A percentile compares a stretch with the other conserved stretches of the same genome.
phyloP scores from a whole-genome alignment of 2,329 filamentous ascomycete species.

The Ophiocordyceps camponoti-leonardi region DNA sequence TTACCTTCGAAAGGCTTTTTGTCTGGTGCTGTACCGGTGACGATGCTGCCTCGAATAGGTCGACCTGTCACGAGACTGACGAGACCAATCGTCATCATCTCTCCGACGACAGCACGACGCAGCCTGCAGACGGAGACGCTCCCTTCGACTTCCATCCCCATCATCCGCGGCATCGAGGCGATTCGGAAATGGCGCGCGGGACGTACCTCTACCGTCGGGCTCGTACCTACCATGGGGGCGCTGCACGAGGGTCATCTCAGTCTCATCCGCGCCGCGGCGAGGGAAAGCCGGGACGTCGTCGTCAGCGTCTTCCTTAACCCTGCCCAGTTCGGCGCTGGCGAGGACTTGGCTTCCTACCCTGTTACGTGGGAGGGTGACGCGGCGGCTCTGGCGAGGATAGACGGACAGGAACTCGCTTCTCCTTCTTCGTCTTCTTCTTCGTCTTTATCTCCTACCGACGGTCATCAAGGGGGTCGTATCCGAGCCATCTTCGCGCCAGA shows the following conservation, averaged over 20 bases:
- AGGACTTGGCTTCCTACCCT: slow-evolving; percentile 81
- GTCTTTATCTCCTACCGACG: no score
- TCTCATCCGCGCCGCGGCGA: slow-evolving; percentile 67
- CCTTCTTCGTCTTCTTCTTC: slow-evolving; percentile 8
- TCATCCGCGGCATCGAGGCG: slow-evolving; percentile 60
- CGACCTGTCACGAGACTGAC: neutral
- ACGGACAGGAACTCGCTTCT: slow-evolving; percentile 52
- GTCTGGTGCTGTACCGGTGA: no score
- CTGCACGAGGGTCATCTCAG: slow-evolving; percentile 84
- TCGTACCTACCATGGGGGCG: slow-evolving; percentile 96
- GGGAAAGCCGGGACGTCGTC: slow-evolving; percentile 71
- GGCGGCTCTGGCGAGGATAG: slow-evolving; percentile 45
- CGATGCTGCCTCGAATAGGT: neutral
- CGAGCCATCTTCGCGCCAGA: slow-evolving; percentile 75
- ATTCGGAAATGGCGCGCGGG: slow-evolving; percentile 51
- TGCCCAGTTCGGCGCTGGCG: slow-evolving; percentile 79
- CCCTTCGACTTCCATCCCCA: slow-evolving; percentile 40
- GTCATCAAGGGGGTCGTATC: slow-evolving; percentile 32
- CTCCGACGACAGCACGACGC: neutral
- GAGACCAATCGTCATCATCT: neutral
- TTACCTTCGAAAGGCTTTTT: no score
- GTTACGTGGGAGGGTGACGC: slow-evolving; percentile 75
- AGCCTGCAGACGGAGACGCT: slow-evolving; percentile 22
- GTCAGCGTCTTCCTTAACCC: slow-evolving; percentile 94
- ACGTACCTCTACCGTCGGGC: slow-evolving; percentile 46